phyloP scores from a whole-genome alignment of 2,329 filamentous ascomycete genomes.

The Pseudogymnoascus sp. region DNA sequence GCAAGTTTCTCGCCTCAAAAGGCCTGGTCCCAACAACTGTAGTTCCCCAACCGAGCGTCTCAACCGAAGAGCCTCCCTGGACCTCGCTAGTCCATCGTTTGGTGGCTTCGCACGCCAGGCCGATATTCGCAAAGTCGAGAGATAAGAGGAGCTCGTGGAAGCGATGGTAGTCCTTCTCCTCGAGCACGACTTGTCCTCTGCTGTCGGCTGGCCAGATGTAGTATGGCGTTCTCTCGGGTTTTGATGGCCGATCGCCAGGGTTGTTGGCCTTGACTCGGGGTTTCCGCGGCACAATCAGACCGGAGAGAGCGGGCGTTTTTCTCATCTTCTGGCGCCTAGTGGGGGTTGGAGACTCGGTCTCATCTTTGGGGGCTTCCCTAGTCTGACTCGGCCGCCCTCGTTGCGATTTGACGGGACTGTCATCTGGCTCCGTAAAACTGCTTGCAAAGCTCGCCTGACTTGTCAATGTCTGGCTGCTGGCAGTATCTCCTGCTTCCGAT shows the following conservation, averaged over 20 bases:
- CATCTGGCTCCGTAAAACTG: neutral
- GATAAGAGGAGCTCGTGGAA: constrained; percentile 61
- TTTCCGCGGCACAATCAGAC: constrained; percentile 53
- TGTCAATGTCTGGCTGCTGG: neutral
- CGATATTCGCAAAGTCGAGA: constrained; percentile 61
- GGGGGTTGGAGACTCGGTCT: neutral
- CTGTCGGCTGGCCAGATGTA: constrained; percentile 57
- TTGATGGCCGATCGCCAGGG: constrained; percentile 41
- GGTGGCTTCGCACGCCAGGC: constrained; percentile 56
- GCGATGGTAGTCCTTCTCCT: constrained; percentile 56
- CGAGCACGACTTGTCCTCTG: constrained; percentile 55
- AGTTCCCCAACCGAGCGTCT: constrained; percentile 42
- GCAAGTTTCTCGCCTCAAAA: constrained; percentile 14
- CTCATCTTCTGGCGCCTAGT: constrained; percentile 25
- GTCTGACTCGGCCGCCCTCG: neutral
- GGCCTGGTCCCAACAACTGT: constrained; percentile 39
- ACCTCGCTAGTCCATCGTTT: constrained; percentile 63
- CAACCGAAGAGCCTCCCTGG: constrained; percentile 29
- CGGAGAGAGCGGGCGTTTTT: constrained; percentile 43
- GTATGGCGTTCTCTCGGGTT: constrained; percentile 47
- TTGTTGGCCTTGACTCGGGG: constrained; percentile 56
- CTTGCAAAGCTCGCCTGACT: neutral
- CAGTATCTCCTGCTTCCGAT: constrained; percentile 15
- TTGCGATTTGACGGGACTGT: neutral
- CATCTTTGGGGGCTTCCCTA: neutral